Base-by-base conservation (phyloP, 345 rosid species). In the Laguncularia racemosa region DNA sequence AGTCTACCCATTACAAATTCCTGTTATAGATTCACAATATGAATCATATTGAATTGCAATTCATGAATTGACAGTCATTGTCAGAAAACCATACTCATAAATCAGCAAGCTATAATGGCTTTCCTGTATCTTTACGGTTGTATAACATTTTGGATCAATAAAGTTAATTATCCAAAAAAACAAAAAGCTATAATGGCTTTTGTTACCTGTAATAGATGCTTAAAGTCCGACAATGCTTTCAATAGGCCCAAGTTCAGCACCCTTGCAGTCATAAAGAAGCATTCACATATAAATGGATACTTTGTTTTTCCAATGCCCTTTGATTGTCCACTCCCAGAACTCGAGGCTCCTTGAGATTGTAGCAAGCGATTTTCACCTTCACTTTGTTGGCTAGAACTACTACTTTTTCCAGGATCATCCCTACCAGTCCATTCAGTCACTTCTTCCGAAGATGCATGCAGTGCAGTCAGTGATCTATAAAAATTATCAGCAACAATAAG, bases 241-340 rank as follows among this genome's bases (percentile, higher is more conserved):
- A 95, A 54, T 60, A 93, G 83, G 68, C 99, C 97, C 81, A 93
- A 70, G 72, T 85, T 93, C 53, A 90, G 95, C 67, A 81, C 97
- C 85, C 97, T 79, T 58, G 96, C 96, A 49, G 97, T 90, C 96
- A 93, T 93, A 70, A 90, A 95, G 85, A 95, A 95, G 78, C 96
- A 84, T 81, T 95, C 97, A 73, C 92, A 87, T 50, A 88, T 87
- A 77, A 90, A 93, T 10, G 81, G 63, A 72, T 69, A 87, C 68
- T 84, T 85, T 40, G 72, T 50, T 55, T 65, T 73, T 64, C 56
- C 70, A 43, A 63, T 64, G 56, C 70, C 21, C 46, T 63, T 75
- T 65, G 69, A 68, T 63, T 75, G 60, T 63, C 61, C 72, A 45
- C 75, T 67, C 53, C 85, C 76, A 46, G 95, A 89, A 73, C 91